Conservation (phyloP, 2,329 filamentous ascomycete species). For the Immersiporthe knoxdaviesiana region DNA sequence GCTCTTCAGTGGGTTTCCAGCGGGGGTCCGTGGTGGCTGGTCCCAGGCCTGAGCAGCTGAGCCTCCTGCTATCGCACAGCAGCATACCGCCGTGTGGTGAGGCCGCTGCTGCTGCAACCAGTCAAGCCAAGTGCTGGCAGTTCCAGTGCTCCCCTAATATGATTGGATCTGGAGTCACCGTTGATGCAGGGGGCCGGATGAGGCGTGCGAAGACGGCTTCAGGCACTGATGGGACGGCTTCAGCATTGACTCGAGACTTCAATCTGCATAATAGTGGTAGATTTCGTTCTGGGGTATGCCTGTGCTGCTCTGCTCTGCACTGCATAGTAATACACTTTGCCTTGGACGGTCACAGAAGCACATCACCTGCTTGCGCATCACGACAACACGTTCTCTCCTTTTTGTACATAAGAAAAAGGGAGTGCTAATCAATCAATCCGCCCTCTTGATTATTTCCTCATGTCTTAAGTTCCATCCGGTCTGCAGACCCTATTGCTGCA, state of each 20-base stretch:
- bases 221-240: constrained; percentile 3
- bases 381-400: background rate
- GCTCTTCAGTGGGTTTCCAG: background rate
- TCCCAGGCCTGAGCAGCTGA: constrained; percentile 5
- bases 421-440: background rate
- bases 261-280: background rate
- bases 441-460: background rate
- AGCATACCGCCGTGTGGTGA: background rate
- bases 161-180: constrained; percentile 12
- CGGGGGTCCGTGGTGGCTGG: background rate
- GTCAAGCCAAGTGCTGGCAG: background rate
- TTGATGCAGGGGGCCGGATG: constrained; percentile 18
- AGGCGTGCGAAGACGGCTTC: background rate
- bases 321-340: too few species aligned
- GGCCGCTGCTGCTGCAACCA: constrained; percentile 19
- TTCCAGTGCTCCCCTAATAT: constrained; percentile 13
- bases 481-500: background rate
- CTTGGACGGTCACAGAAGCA: constrained; percentile 4
- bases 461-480: background rate
- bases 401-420: background rate
- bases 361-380: constrained; percentile 4
- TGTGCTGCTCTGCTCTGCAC: background rate
- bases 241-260: constrained; percentile 9
- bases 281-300: background rate
- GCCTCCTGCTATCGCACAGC: background rate